Evolutionary conservation across 2,329 filamentous ascomycete genomes (phyloP), one percentile per base, ranked within the genome.

Genomic region (Scedosporium dehoogii): DNA sequence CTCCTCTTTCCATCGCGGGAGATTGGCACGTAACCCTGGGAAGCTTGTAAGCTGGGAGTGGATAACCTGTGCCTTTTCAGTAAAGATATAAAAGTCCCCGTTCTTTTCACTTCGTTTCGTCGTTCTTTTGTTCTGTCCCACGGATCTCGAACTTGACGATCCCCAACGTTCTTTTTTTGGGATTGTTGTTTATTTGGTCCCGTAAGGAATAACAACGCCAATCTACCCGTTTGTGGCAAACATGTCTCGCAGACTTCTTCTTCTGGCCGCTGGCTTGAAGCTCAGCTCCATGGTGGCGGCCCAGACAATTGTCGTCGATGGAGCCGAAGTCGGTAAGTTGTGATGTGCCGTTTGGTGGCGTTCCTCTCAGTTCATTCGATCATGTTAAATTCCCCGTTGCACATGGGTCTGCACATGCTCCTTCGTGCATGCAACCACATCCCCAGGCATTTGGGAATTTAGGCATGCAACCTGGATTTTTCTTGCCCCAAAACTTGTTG

Each of bases 261-360:
- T 53, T 10, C 21, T 53, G 48, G 48, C 48, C 10, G 48, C 48
- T 7, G 48, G 48, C 48, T 14, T 53, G 48, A n/a, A 53, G 48
- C 48, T 53, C 48, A 53, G 21, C 48, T 53, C 48, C 21, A 18
- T 53, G 5, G 48, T 23, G 63, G 4, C 64, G 62, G 64, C 23
- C 21, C n/a, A 56, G 41, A n/a, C 16, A 33, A 55, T 27, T 7
- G 27, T 27, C 23, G 56, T 55, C 25, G 12, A 3, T 18, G 23
- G 33, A 25, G 6, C 29, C n/a, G 42, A 60, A 44, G 16, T 44
- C n/a, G 38, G 33, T 60, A 60, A 46, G 44, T 46, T 7, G 23
- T 23, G 14, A 23, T 41, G 18, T 29, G 33, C 9, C 5, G 23
- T 21, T 29, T 29, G 18, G 9, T 55, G 14, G 46, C 48, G 10